Evolutionary conservation across 139 green algal genomes (phyloP), one percentile per base, ranked within the genome.

Genomic region (Ostreobium quekettii): DNA sequence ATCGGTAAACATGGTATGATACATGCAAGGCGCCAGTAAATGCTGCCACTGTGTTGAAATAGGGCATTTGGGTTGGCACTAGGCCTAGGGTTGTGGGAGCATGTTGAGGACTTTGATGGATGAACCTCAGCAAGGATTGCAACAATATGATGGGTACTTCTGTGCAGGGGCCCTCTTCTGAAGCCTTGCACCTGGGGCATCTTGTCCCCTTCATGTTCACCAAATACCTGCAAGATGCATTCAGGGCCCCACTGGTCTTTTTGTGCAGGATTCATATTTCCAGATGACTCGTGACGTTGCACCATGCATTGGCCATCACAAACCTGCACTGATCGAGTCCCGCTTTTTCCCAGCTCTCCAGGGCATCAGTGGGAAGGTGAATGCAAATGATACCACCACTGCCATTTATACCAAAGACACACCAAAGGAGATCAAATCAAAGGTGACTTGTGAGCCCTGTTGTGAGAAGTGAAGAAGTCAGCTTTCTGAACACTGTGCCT

Each of bases 331-430:
- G 28, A 95, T 96, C 47, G 89, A 97, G 80, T 89, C 85, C 28
- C 70, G 83, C 4, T 97, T 97, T 85, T 97, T 97, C 80, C 91
- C 91, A 24, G 89, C 89, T n/a, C 80, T 97, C n/a, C 90, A 98
- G 85, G 94, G 94, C n/a, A 91, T 96, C 73, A 92, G 67, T 67
- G 91, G 91, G 48, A 99, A 99, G 80, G 98, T 99, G 94, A 91
- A 74, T 49, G 91, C 94, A 2, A 89, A 71, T 48, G 89, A 97
- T 69, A 67, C 81, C 32, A 95, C 76, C 73, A 91, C 77, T 35
- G 88, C 91, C 67, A 95, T 99, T 56, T 98, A 95, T 77, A 89
- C 97, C 8, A 93, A 82, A 30, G 93, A 98, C 80, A 93, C 84
- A 1, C 68, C 86, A 24, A 91, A 91, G 77, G 60, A 91, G 31